Evolutionary conservation across 2,329 filamentous ascomycete genomes (phyloP).

Genomic region (Aureobasidium sp.): DNA sequence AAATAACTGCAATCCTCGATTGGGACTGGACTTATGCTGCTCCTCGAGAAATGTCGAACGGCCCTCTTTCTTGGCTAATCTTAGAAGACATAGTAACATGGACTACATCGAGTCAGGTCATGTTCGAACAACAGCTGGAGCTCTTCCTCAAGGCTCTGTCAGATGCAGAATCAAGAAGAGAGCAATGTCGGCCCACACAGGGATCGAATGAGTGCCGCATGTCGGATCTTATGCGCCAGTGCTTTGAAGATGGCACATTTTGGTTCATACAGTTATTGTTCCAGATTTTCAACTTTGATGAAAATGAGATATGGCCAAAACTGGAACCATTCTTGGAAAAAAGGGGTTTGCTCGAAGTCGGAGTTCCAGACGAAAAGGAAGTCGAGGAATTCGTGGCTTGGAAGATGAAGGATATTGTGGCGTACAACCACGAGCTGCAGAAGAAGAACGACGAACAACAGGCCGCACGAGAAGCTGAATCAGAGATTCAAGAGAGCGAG

Average conservation of each 20-base stretch:
- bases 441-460: not conserved
- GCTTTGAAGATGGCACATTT: not conserved
- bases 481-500: not conserved
- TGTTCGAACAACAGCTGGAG: not conserved
- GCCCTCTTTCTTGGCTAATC: slow-evolving; percentile 17
- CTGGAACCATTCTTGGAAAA: not conserved
- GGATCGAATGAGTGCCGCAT: not conserved
- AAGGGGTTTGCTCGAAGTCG: not conserved
- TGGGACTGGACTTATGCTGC: slow-evolving; percentile 24
- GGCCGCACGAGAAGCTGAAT: not conserved
- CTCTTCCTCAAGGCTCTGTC: not conserved
- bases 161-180: not conserved
- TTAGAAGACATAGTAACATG: not conserved
- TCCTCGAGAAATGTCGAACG: slow-evolving; percentile 21
- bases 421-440: not conserved
- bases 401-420: not conserved
- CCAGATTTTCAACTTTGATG: not conserved
- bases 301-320: not conserved
- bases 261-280: not conserved
- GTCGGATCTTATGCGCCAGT: not conserved
- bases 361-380: not conserved
- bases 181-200: not conserved
- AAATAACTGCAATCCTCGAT: slow-evolving; percentile 22
- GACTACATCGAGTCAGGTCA: not conserved
- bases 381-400: not conserved